Evolutionary conservation across 129 eudicot genomes (phyloP), one percentile per base, ranked within the genome.

Genomic region (Helichrysum umbraculigerum): DNA sequence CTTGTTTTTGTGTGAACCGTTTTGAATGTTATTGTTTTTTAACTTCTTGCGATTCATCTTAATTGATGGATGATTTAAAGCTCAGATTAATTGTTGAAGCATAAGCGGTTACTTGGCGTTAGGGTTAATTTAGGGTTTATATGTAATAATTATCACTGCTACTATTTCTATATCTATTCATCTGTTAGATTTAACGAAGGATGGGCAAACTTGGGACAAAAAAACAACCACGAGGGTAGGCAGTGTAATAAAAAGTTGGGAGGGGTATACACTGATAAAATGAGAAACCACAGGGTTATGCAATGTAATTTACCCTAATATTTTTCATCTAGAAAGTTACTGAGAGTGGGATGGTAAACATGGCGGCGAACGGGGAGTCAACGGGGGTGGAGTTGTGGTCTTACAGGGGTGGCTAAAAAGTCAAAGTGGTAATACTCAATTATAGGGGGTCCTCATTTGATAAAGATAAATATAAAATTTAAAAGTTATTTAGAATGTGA

Each of bases 341-440:
- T 69, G 28, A 34, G 37, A 37, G 39, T 78, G 64, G 65, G 81
- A 29, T 3, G 59, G 39, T 62, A 19, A 60, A 52, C 34, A 57
- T 12, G 77, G 82, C 64, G 37, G 54, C 69, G 63, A 25, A 30
- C 19, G 21, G 30, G 5, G 28, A 78, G 78, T 72, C 78, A 63
- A 63, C 41, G 0, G 11, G 52, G 60, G n/a, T n/a, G 64, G 65
- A 41, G 81, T 63, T 63, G 65, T 11, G 58, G 77, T 78, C 82
- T 63, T 37, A 71, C 21, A 33, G 14, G 59, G 78, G 22, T 72
- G 34, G 68, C 58, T 56, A n/a, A 72, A 20, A 54, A 72, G 72
- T 78, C 77, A 79, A 79, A 52, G 34, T 39, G 22, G 22, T 30
- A 4, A 28, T 61, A 15, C 34, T 68, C 52, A 12, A 44, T 37